Evolutionary conservation across 805 yeast genomes (phyloP).

Genomic region (Kazachstania psychrophila): DNA sequence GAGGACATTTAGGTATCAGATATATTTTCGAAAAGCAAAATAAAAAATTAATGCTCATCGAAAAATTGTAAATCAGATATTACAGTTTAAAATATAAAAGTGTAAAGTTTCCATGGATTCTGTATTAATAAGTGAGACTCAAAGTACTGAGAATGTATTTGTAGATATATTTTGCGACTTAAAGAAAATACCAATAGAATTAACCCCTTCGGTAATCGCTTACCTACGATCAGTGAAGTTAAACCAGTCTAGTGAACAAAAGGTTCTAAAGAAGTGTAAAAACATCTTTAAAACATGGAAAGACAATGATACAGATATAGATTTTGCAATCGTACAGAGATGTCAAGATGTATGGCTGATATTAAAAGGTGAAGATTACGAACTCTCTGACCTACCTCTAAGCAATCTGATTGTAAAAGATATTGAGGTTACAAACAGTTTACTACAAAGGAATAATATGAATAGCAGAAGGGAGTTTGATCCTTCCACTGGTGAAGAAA

Average conservation of each 20-base stretch:
- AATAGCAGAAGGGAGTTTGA: slow-evolving; percentile 11
- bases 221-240: slow-evolving; percentile 7
- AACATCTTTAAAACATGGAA: slow-evolving; percentile 9
- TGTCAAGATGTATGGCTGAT: slow-evolving; percentile 14
- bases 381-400: slow-evolving; percentile 2
- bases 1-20: no score
- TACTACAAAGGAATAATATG: neutral
- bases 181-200: neutral
- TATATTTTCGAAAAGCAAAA: no score
- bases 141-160: neutral
- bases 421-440: slow-evolving; percentile 5
- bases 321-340: slow-evolving; percentile 8
- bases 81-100: no score
- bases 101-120: no score
- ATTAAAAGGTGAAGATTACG: slow-evolving; percentile 9
- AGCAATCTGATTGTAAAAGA: slow-evolving; percentile 6
- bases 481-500: slow-evolving; percentile 4
- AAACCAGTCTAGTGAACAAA: slow-evolving; percentile 3
- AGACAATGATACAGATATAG: neutral
- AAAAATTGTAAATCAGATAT: neutral
- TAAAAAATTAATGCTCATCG: no score
- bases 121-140: neutral
- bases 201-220: slow-evolving; percentile 4
- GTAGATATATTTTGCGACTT: neutral
- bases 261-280: slow-evolving; percentile 9